Evolutionary conservation across 1,284 basidiomycete genomes (phyloP).

Genomic region (Ustilago nuda): DNA sequence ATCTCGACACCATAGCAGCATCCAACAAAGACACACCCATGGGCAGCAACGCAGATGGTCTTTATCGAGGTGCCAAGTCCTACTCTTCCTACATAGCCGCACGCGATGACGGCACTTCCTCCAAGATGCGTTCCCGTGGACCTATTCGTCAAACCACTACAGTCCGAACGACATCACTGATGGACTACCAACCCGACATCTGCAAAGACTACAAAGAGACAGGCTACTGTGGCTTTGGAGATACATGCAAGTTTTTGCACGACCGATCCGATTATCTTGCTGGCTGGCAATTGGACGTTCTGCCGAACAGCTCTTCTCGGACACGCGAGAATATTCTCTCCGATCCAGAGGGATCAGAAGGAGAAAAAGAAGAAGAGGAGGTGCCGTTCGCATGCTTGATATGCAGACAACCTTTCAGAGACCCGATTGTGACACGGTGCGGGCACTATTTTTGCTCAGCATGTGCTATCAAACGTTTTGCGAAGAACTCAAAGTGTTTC

Average conservation of each 20-base stretch:
- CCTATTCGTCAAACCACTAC: conserved; percentile 73
- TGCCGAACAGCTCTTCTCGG: conserved; percentile 58
- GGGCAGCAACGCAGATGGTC: conserved; percentile 77
- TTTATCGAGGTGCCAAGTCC: conserved; percentile 85
- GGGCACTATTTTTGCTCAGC: conserved; percentile 94
- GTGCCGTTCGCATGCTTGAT: conserved; percentile 97
- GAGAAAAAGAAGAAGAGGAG: conserved; percentile 79
- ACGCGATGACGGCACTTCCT: conserved; percentile 78
- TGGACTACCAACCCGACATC: conserved; percentile 98
- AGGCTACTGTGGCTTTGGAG: conserved; percentile 98
- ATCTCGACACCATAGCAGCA: conserved; percentile 65
- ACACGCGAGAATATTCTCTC: conserved; percentile 46
- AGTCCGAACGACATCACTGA: conserved; percentile 91
- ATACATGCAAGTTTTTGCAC: conserved; percentile 83
- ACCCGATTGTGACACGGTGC: conserved; percentile 94
- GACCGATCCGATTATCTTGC: conserved; percentile 82
- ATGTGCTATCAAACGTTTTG: conserved; percentile 92
- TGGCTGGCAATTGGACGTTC: conserved; percentile 86
- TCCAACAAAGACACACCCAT: conserved; percentile 1
- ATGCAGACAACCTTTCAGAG: conserved; percentile 92
- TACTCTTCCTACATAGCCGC: conserved; percentile 82
- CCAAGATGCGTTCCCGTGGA: conserved; percentile 80
- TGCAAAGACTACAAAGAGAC: conserved; percentile 99
- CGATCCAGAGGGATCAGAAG: conserved; percentile 33
- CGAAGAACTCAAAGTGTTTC: conserved; percentile 93